Conservation (phyloP, 2,329 filamentous ascomycete genomes). For the Cephalotrichum gorgonifer region DNA sequence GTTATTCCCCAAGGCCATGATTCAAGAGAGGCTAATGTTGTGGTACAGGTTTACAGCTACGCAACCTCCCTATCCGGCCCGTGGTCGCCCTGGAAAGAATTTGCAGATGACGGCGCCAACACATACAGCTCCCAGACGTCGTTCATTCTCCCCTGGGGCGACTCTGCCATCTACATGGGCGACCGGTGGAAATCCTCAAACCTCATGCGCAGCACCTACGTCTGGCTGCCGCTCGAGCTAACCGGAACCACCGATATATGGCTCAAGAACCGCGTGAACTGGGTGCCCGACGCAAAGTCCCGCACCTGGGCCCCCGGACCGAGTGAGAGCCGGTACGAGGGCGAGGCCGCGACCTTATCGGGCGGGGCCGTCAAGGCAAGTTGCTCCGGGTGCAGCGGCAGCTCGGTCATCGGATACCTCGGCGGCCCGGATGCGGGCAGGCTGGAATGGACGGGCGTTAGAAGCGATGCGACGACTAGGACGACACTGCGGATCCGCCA, state of each 20-base stretch:
- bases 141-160: slow-evolving; percentile 38
- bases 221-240: slow-evolving; percentile 52
- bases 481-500: slow-evolving; percentile 46
- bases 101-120: slow-evolving; percentile 42
- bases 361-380: slow-evolving; percentile 32
- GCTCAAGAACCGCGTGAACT: slow-evolving; percentile 42
- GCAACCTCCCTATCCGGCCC: slow-evolving; percentile 45
- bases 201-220: slow-evolving; percentile 49
- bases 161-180: slow-evolving; percentile 49
- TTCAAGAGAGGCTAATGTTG: background rate
- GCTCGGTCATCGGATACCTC: slow-evolving; percentile 39
- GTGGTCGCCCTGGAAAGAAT: slow-evolving; percentile 51
- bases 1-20: background rate
- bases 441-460: slow-evolving; percentile 35
- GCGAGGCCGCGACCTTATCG: slow-evolving; percentile 33
- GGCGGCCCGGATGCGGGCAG: slow-evolving; percentile 37
- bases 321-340: slow-evolving; percentile 38
- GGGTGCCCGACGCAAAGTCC: slow-evolving; percentile 37
- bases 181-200: slow-evolving; percentile 56
- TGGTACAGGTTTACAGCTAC: slow-evolving; percentile 38
- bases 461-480: slow-evolving; percentile 28
- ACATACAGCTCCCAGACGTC: slow-evolving; percentile 53
- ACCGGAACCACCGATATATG: slow-evolving; percentile 35
- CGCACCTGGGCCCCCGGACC: slow-evolving; percentile 34
- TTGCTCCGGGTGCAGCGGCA: slow-evolving; percentile 41